phyloP scores from a whole-genome alignment of 2,329 filamentous ascomycete genomes.

The Sporothrix dimorphospora region DNA sequence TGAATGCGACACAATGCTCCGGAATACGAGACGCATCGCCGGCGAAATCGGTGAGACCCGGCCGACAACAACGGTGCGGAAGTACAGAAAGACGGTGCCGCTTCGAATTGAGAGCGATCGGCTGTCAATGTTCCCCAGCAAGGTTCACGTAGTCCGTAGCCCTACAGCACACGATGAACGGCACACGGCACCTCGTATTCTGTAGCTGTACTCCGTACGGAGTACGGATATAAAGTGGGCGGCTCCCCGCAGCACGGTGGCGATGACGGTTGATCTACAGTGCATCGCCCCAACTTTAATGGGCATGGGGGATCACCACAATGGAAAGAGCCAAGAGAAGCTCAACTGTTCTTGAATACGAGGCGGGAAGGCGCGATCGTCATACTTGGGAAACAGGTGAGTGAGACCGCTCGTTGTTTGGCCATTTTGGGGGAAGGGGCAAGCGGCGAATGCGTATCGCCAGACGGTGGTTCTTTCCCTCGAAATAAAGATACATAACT shows the following conservation, averaged over 20 bases:
- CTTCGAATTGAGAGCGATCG: not conserved
- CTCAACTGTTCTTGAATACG: not conserved
- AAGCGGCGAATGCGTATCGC: not conserved
- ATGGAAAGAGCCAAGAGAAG: not conserved
- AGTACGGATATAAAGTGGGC: no score
- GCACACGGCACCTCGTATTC: conserved; percentile 1
- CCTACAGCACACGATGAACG: not conserved
- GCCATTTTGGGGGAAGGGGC: not conserved
- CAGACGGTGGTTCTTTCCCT: not conserved
- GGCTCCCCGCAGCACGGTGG: not conserved
- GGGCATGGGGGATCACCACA: not conserved
- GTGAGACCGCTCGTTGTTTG: not conserved
- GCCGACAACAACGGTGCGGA: not conserved
- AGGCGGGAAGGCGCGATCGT: conserved; percentile 3
- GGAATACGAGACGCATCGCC: not conserved
- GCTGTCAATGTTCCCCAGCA: not conserved
- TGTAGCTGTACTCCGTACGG: no score
- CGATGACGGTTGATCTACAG: conserved; percentile 4
- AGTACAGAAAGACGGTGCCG: not conserved
- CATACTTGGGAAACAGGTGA: not conserved
- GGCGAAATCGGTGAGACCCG: not conserved
- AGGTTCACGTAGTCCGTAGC: not conserved
- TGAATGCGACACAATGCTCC: not conserved
- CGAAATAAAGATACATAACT: not conserved
- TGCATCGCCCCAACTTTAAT: not conserved